Percentiles rank a stretch among this genome's conserved stretches.
Evolutionary conservation across 768 basidiomycete species (phyloP).

Genomic region (Trametes punicea): DNA sequence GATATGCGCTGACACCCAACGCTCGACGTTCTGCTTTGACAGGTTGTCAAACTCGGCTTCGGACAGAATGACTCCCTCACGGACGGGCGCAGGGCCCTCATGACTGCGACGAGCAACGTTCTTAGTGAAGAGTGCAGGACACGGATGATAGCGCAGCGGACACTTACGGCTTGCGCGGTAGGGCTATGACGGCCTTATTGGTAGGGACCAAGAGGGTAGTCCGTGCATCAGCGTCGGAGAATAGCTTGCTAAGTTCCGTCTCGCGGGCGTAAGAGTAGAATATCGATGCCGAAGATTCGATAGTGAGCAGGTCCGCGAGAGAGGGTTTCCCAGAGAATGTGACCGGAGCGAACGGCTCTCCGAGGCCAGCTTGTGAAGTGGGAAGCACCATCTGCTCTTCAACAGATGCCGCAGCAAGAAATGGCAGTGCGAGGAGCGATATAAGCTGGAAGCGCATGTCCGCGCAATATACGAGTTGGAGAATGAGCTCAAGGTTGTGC

Average conservation of each 20-base stretch:
- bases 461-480: too few relatives aligned
- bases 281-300: slow-evolving; percentile 71
- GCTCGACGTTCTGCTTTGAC: slow-evolving; percentile 65
- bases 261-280: slow-evolving; percentile 84
- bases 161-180: slow-evolving; percentile 78
- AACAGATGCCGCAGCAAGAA: slow-evolving; percentile 31
- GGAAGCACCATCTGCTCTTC: slow-evolving; percentile 29
- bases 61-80: slow-evolving; percentile 52
- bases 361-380: slow-evolving; percentile 15
- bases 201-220: slow-evolving; percentile 77
- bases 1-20: slow-evolving; percentile 82
- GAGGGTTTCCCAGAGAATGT: slow-evolving; percentile 46
- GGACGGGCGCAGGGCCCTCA: slow-evolving; percentile 43
- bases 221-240: slow-evolving; percentile 33
- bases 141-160: not conserved
- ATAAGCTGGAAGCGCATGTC: slow-evolving; percentile 26
- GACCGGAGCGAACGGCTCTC: slow-evolving; percentile 33
- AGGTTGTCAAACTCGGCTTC: slow-evolving; percentile 62
- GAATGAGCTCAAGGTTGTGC: too few relatives aligned
- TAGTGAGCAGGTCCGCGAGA: slow-evolving; percentile 73
- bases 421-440: slow-evolving; percentile 29
- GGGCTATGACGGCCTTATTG: slow-evolving; percentile 83
- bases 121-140: not conserved
- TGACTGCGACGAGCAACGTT: slow-evolving; percentile 43
- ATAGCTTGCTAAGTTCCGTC: slow-evolving; percentile 51